These are phyloP conservation scores for Vigna reflexopilosa DNA, from an alignment of 306 rosid genomes.

Conservation along the genomic window DNA sequence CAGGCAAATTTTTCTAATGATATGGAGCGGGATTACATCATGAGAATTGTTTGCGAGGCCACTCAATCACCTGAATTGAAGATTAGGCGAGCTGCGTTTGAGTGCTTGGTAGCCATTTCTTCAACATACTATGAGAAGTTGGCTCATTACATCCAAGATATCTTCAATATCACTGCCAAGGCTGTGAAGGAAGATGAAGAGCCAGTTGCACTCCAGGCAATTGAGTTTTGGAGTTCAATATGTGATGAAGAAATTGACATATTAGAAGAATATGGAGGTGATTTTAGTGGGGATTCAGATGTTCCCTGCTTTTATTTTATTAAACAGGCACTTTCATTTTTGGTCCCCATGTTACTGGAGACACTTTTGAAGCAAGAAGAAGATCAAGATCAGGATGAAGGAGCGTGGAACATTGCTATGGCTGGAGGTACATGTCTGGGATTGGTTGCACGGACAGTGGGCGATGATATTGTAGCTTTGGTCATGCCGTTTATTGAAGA, in stretches of 20 bases:
- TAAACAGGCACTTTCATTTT: conserved; percentile 87
- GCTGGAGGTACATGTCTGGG: conserved; percentile 99
- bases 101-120: conserved; percentile 91
- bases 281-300: conserved; percentile 78
- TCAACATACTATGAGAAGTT: conserved; percentile 87
- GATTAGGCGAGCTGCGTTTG: conserved; percentile 85
- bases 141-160: conserved; percentile 81
- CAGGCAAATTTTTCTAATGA: conserved; percentile 93
- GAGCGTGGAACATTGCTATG: conserved; percentile 99
- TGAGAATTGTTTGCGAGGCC: conserved; percentile 95
- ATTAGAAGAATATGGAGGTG: conserved; percentile 89
- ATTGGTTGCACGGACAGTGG: conserved; percentile 89
- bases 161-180: conserved; percentile 84
- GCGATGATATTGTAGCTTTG: conserved; percentile 87
- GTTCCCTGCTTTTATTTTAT: conserved; percentile 86
- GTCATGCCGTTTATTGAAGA: conserved; percentile 95
- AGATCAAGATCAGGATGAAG: conserved; percentile 98
- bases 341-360: conserved; percentile 86
- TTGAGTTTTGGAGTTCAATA: conserved; percentile 95
- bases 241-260: conserved; percentile 96
- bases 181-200: conserved; percentile 94
- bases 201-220: conserved; percentile 92
- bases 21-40: conserved; percentile 86
- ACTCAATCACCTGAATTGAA: conserved; percentile 78
- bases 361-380: conserved; percentile 91